A percentile compares a stretch with the other conserved stretches of the same genome.
Evolutionary conservation across 169 alveolate genomes (phyloP).

Genomic region (Miamiensis avidus): DNA sequence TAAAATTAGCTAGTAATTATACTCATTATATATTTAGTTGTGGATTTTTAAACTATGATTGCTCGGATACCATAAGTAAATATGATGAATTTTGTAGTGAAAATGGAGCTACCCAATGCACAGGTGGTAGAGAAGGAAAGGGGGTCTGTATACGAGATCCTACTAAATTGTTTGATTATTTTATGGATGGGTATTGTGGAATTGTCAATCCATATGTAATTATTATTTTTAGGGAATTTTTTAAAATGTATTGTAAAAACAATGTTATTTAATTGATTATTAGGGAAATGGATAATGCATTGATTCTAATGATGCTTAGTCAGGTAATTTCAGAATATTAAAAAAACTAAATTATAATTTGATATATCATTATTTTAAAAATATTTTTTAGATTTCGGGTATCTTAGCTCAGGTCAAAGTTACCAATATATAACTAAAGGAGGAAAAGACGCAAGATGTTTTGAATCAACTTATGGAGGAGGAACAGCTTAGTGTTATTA

Average conservation of each 20-base stretch:
- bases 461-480: background rate
- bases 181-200: background rate
- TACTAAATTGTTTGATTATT: background rate
- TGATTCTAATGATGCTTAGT: too few relatives aligned
- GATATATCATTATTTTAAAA: too few relatives aligned
- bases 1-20: too few relatives aligned
- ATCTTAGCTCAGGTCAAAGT: too few relatives aligned
- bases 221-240: background rate
- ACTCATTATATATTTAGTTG: too few relatives aligned
- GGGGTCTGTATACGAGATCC: background rate
- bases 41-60: background rate
- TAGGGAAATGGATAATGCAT: too few relatives aligned
- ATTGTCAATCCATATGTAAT: background rate
- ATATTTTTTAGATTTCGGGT: too few relatives aligned
- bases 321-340: too few relatives aligned
- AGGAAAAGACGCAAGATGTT: background rate
- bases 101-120: background rate
- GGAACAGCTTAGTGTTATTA: background rate
- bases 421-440: too few relatives aligned
- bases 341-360: too few relatives aligned
- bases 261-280: too few relatives aligned
- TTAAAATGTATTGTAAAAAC: background rate
- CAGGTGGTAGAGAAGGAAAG: background rate
- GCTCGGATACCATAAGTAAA: background rate
- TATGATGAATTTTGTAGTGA: background rate